Conservation (phyloP, 2,329 filamentous ascomycete genomes). For the Hypocrella siamensis region DNA sequence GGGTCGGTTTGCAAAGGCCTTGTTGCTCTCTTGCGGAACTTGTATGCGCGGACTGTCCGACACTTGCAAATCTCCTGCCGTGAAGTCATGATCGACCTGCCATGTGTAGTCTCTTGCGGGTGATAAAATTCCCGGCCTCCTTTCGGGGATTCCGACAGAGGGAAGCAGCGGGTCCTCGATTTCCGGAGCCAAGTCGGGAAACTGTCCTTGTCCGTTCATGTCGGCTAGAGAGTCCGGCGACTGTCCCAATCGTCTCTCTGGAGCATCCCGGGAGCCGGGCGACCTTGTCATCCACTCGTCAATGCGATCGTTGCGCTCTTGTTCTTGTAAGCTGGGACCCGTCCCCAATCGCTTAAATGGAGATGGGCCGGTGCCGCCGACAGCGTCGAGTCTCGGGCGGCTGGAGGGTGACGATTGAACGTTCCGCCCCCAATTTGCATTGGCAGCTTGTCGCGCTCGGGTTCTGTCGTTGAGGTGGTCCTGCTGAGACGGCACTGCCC, state of each 20-base stretch:
- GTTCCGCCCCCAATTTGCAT: too few relatives aligned
- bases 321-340: slow-evolving; percentile 2
- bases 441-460: not conserved
- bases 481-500: not conserved
- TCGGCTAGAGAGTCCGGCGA: slow-evolving; percentile 7
- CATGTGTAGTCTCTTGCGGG: slow-evolving; percentile 39
- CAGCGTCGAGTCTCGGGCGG: too few relatives aligned
- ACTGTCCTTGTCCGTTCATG: slow-evolving; percentile 11
- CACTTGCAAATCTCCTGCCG: slow-evolving; percentile 36
- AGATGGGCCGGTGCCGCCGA: not conserved
- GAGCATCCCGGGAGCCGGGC: not conserved
- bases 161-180: slow-evolving; percentile 20
- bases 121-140: slow-evolving; percentile 11
- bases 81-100: slow-evolving; percentile 43
- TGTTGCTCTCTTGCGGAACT: slow-evolving; percentile 12
- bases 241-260: not conserved
- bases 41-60: slow-evolving; percentile 40
- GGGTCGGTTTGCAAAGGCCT: slow-evolving; percentile 19
- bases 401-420: too few relatives aligned
- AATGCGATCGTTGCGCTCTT: too few relatives aligned
- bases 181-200: slow-evolving; percentile 22
- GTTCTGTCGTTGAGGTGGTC: not conserved
- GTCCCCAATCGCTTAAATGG: slow-evolving; percentile 1
- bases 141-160: slow-evolving; percentile 13
- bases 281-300: slow-evolving; percentile 4